Evolutionary conservation across 352 stramenopile genomes (phyloP).

Genomic region (Ophiocytium majus): DNA sequence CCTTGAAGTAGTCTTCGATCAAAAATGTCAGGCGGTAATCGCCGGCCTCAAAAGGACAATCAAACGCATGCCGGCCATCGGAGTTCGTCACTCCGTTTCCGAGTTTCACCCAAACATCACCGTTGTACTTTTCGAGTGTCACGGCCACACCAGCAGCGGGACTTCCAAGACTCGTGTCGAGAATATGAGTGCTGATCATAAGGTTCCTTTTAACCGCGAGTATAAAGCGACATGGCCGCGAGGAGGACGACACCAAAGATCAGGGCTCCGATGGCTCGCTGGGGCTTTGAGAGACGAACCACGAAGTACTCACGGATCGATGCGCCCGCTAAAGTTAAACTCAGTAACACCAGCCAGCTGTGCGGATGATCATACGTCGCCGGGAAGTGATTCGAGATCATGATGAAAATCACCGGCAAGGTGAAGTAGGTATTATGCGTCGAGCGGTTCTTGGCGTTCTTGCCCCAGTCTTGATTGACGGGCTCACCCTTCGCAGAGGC

Average conservation of each 20-base stretch:
- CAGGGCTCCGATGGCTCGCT: background rate
- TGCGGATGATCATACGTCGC: background rate
- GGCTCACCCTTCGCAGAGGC: background rate
- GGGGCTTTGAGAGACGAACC: conserved; percentile 6
- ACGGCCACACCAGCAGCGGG: background rate
- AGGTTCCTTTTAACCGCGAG: background rate
- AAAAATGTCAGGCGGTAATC: background rate
- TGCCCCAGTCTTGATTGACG: conserved; percentile 12
- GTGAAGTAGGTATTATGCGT: conserved; percentile 5
- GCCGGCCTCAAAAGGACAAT: background rate
- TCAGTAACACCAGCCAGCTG: background rate
- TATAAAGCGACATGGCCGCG: background rate
- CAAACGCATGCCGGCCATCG: background rate
- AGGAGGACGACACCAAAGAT: background rate
- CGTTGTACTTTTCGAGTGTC: background rate
- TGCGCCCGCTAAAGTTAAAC: background rate
- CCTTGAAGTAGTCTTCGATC: conserved; percentile 8
- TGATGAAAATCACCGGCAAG: conserved; percentile 7
- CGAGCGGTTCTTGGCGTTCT: conserved; percentile 7
- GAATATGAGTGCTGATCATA: conserved; percentile 2
- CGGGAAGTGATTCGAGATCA: conserved; percentile 14
- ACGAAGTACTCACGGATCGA: background rate
- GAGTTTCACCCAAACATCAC: background rate
- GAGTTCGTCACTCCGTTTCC: background rate
- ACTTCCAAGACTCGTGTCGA: background rate